Evolutionary conservation across 208 protist species (phyloP), one percentile per base, ranked within the genome.

Genomic region (Histomonas meleagridis): DNA sequence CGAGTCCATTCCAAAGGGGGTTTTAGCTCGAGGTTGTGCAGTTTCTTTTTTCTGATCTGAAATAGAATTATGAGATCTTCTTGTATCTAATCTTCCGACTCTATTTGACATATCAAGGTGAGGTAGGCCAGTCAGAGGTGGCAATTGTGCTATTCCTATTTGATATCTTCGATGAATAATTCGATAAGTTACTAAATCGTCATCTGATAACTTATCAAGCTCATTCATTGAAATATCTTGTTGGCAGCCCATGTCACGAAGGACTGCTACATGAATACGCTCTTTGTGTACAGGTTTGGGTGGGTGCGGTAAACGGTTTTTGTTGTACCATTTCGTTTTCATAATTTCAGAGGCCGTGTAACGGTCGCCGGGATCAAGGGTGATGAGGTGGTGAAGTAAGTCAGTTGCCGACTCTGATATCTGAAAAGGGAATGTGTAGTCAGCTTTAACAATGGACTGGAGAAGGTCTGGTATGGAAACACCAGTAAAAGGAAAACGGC

Each of bases 401-500:
- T 86, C 46, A 38, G 23, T 55, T 18, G 76, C 76, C 1, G 23
- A 28, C 38, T 32, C 46, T 38, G 76, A 51, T 55, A 46, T 18
- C 14, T 40, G n/a, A 26, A 18, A 55, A 38, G 76, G 76, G 38
- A 86, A 23, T 55, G 32, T 32, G 1, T 40, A 7, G n/a, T 86
- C 46, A 38, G 76, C 76, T 86, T 86, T 86, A 18, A 55, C 46
- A 40, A 86, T 86, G 1, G 40, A 55, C 16, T 86, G 46, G 55
- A 86, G 46, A 35, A 86, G 28, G 5, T 86, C 76, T 38, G 76
- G 76, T 38, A 86, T 86, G 0, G 76, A 86, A 55, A 55, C 7
- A 26, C 76, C 76, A 38, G 51, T 86, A n/a, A 86, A 86, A 18
- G 76, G 76, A 55, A 86, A 86, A n/a, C n/a, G 7, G 38, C 46